Base-by-base conservation (phyloP, 169 alveolate species). In the Hepatocystis sp. region DNA sequence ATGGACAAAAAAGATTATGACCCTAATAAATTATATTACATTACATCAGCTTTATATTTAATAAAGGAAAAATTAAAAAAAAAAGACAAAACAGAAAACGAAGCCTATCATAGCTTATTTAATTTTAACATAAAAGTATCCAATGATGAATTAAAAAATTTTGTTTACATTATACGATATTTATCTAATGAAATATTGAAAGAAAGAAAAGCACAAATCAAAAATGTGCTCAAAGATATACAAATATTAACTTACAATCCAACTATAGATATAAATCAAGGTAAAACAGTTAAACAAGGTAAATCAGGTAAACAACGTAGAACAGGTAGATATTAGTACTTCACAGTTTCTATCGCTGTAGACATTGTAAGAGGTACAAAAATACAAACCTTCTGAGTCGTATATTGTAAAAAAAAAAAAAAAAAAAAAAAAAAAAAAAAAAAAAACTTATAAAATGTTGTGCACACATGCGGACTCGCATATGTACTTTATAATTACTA, bases 211-310 rank as follows among this genome's bases (percentile, higher is more conserved):
- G 32, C 10, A 44, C 53, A 44, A 36, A 32, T 71, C 1, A 71
- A 71, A 34, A 27, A 61, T 34, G 34, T 71, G 7, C 64, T 71
- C 4, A 71, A 71, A 21, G 86, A 71, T 30, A 56, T 60, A 19
- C 86, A 71, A 27, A 71, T 60, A 21, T 60, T 71, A 60, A 71
- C 86, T 10, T 58, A 71, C 49, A 71, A 71, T 15, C 86, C 86
- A n/a, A 64, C 58, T 7, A 44, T 71, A 25, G 86, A 71, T 11
- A 71, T 71, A 71, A 58, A 61, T 17, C 86, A 71, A 34, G 86
- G 86, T 5, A 56, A 30, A 30, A 65, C 58, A 30, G 86, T n/a
- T n/a, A n/a, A n/a, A n/a, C n/a, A n/a, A n/a, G n/a, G n/a, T n/a
- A n/a, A n/a, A n/a, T n/a, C n/a, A n/a, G n/a, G n/a, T n/a, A n/a